These are phyloP conservation scores for Cytospora paraplurivora DNA, from an alignment of 2,329 filamentous ascomycete genomes.

Conservation along the genomic window DNA sequence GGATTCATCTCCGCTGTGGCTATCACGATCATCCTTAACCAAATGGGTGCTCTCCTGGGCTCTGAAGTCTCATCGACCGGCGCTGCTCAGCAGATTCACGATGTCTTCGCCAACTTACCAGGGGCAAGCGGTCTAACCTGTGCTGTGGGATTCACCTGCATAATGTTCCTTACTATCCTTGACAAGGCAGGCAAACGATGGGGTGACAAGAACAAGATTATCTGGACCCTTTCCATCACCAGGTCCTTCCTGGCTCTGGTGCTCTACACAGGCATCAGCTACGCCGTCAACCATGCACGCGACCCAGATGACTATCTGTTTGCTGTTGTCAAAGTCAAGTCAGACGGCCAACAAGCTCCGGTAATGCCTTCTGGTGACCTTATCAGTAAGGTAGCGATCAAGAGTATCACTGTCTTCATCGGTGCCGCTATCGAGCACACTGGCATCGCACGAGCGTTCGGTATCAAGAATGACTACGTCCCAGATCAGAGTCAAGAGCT, in stretches of 20 bases:
- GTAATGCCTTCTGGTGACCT: slow-evolving; percentile 49
- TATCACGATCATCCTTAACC: slow-evolving; percentile 66
- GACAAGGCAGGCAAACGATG: slow-evolving; percentile 61
- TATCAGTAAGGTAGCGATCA: slow-evolving; percentile 54
- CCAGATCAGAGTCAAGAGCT: slow-evolving; percentile 68
- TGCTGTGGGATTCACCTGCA: slow-evolving; percentile 59
- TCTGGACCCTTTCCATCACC: slow-evolving; percentile 62
- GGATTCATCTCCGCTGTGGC: slow-evolving; percentile 69
- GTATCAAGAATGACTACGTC: slow-evolving; percentile 61
- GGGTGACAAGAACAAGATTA: slow-evolving; percentile 57
- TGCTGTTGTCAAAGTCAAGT: slow-evolving; percentile 58
- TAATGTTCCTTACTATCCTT: slow-evolving; percentile 57
- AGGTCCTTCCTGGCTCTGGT: slow-evolving; percentile 62
- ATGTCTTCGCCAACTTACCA: slow-evolving; percentile 58
- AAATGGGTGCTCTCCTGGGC: slow-evolving; percentile 63
- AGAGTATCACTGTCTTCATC: slow-evolving; percentile 62
- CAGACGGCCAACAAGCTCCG: slow-evolving; percentile 55
- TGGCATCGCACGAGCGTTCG: slow-evolving; percentile 66
- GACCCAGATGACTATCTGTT: slow-evolving; percentile 51
- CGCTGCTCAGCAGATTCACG: slow-evolving; percentile 59
- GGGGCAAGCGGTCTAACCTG: slow-evolving; percentile 60
- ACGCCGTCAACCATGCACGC: slow-evolving; percentile 59
- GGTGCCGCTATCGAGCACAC: slow-evolving; percentile 65
- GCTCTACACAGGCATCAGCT: slow-evolving; percentile 65
- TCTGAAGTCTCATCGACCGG: slow-evolving; percentile 51